Conservation (phyloP, 352 stramenopile species). For the Peronospora destructor region DNA sequence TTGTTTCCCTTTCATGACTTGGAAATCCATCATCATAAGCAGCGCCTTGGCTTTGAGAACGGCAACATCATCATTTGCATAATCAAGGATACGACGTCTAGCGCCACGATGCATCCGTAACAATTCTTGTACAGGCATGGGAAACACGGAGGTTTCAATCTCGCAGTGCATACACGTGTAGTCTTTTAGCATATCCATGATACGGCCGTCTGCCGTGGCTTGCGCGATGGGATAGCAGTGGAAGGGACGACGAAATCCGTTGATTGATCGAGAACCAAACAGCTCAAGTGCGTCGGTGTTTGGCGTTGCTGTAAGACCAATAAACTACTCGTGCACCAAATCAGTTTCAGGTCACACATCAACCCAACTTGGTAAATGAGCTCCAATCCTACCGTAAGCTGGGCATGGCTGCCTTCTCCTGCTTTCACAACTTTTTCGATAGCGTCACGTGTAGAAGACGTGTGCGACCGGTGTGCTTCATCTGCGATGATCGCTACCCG, state of each 20-base stretch:
- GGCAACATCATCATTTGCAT: constrained; percentile 50
- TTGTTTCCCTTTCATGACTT: constrained; percentile 14
- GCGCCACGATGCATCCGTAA: constrained; percentile 21
- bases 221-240: constrained; percentile 67
- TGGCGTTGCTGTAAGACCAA: constrained; percentile 76
- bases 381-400: constrained; percentile 31
- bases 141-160: constrained; percentile 51
- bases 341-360: constrained; percentile 1
- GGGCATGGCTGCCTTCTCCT: constrained; percentile 33
- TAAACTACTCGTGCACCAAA: constrained; percentile 38
- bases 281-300: constrained; percentile 56
- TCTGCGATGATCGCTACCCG: constrained; percentile 78
- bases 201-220: constrained; percentile 43
- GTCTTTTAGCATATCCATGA: constrained; percentile 61
- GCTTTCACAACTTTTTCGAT: constrained; percentile 59
- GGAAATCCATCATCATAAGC: constrained; percentile 73
- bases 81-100: constrained; percentile 47
- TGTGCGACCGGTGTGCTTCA: constrained; percentile 77
- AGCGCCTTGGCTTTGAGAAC: constrained; percentile 63
- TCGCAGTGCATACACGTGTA: constrained; percentile 52
- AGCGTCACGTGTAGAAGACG: constrained; percentile 50
- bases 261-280: constrained; percentile 38
- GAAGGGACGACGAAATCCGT: constrained; percentile 36
- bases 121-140: constrained; percentile 28
- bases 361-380: not conserved